These are phyloP conservation scores for Salix dunnii DNA, from an alignment of 345 rosid genomes.

Conservation along the genomic window DNA sequence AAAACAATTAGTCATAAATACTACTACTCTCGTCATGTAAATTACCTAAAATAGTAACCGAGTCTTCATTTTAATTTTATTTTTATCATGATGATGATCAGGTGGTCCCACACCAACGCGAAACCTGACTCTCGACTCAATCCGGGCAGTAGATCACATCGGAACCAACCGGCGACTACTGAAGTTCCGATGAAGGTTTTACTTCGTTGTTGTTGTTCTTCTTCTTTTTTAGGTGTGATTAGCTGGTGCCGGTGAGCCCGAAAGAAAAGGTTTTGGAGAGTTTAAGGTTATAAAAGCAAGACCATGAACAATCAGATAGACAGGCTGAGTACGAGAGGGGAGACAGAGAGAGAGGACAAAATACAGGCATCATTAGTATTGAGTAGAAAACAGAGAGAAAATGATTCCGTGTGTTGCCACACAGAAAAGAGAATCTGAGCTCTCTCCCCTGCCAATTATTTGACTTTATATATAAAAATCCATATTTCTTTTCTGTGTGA, in stretches of 20 bases:
- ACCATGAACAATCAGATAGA: background rate
- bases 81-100: background rate
- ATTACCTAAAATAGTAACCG: slow-evolving; percentile 6
- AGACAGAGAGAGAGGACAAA: background rate
- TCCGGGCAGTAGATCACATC: slow-evolving; percentile 37
- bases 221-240: too few species aligned
- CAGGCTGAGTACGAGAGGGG: background rate
- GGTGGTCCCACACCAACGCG: slow-evolving; percentile 7
- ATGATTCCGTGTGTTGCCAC: background rate
- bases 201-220: too few species aligned
- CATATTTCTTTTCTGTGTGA: background rate
- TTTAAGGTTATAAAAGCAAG: background rate
- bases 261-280: background rate
- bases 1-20: background rate
- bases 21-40: slow-evolving; percentile 21
- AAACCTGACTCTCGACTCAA: slow-evolving; percentile 17
- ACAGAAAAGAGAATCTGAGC: background rate
- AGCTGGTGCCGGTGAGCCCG: background rate
- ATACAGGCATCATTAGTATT: background rate
- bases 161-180: background rate
- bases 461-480: background rate
- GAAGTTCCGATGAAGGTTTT: background rate
- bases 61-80: background rate
- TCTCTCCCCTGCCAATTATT: background rate
- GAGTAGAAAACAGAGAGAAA: background rate